Percentiles rank a stretch among this genome's conserved stretches.
These are phyloP conservation scores for Iris pallida DNA, from an alignment of 116 monocot genomes.

Conservation along the genomic window DNA sequence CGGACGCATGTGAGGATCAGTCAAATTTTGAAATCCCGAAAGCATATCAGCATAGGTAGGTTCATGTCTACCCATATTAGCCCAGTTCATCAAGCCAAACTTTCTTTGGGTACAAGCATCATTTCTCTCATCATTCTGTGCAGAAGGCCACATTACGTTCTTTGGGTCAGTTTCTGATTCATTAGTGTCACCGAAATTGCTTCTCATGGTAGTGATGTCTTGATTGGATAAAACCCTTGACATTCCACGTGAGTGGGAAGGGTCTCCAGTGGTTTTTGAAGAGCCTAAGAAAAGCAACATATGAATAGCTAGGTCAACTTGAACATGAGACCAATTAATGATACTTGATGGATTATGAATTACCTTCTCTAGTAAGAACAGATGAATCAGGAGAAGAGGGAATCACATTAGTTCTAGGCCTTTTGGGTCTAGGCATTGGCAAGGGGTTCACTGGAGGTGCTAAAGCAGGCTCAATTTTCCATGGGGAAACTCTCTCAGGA, in stretches of 20 bases:
- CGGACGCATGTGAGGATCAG: conserved; percentile 14
- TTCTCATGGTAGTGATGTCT: conserved; percentile 38
- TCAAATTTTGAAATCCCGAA: conserved; percentile 23
- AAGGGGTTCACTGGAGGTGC: conserved; percentile 45
- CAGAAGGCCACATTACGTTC: conserved; percentile 21
- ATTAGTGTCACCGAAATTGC: conserved; percentile 18
- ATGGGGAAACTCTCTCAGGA: conserved; percentile 91
- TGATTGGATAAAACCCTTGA: conserved; percentile 54
- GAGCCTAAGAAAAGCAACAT: conserved; percentile 16
- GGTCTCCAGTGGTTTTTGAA: conserved; percentile 37
- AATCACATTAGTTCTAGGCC: conserved; percentile 41
- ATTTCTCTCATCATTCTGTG: conserved; percentile 25
- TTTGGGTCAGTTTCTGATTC: conserved; percentile 28
- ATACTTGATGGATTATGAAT: background rate
- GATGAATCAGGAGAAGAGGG: conserved; percentile 65
- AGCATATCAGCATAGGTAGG: conserved; percentile 21
- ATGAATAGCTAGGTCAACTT: conserved; percentile 3
- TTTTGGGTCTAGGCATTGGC: conserved; percentile 67
- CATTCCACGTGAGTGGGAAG: conserved; percentile 26
- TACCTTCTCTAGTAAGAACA: conserved; percentile 68
- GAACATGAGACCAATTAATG: background rate
- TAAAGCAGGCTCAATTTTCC: conserved; percentile 86
- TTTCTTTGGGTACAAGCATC: conserved; percentile 8
- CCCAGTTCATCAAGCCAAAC: conserved; percentile 15
- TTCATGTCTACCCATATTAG: conserved; percentile 17